These are phyloP conservation scores for Aspergillus terreus DNA, from an alignment of 2,329 filamentous ascomycete species.

Conservation along the genomic window DNA sequence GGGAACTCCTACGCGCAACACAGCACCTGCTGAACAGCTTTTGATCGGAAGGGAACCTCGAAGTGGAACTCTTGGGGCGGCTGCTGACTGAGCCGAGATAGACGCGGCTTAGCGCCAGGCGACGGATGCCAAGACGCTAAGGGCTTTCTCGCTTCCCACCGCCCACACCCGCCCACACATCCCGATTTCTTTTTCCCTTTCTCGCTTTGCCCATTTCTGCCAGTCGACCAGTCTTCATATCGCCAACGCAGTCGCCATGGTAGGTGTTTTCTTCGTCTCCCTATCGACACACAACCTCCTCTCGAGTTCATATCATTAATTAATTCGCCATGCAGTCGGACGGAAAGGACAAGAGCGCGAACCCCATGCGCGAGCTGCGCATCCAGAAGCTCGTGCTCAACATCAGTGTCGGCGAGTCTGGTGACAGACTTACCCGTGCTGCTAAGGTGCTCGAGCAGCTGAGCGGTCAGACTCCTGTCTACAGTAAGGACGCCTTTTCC, in stretches of 20 bases:
- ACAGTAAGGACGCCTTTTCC: constrained; percentile 64
- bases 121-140: constrained; percentile 32
- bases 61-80: constrained; percentile 10
- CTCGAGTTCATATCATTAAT: neutral
- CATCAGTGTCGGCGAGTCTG: constrained; percentile 99
- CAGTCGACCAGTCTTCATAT: constrained; percentile 32
- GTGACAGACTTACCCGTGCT: constrained; percentile 99
- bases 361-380: constrained; percentile 99
- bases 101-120: constrained; percentile 25
- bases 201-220: constrained; percentile 29
- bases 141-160: constrained; percentile 33
- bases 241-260: constrained; percentile 47
- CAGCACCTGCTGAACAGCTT: too few species aligned
- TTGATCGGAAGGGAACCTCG: constrained; percentile 5
- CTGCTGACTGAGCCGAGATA: constrained; percentile 2
- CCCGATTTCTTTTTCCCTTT: constrained; percentile 21
- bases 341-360: constrained; percentile 72
- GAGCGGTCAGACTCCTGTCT: constrained; percentile 98
- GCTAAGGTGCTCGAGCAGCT: constrained; percentile 99
- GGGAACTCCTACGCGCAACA: constrained; percentile 11
- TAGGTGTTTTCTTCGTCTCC: constrained; percentile 27
- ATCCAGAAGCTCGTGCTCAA: constrained; percentile 99
- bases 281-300: neutral
- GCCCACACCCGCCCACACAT: constrained; percentile 36
- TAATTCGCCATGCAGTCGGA: constrained; percentile 56